Evolutionary conservation across 345 rosid species (phyloP).

Genomic region (Eucalyptus shirleyi): DNA sequence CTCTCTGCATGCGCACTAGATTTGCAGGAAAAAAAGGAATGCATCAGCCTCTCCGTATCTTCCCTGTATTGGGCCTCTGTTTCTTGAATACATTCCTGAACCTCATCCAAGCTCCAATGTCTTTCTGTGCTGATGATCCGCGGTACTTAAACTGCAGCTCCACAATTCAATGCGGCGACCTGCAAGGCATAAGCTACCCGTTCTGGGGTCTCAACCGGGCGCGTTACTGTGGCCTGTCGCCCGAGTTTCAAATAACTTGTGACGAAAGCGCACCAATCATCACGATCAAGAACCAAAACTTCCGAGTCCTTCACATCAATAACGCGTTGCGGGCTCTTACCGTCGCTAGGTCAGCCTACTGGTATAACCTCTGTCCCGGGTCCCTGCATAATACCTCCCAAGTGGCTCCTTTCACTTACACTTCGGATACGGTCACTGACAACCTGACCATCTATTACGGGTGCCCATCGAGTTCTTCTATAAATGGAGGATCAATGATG

Average conservation of each 20-base stretch:
- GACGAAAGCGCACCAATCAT: neutral
- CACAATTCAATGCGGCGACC: neutral
- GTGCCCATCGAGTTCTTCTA: neutral
- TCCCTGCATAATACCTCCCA: neutral
- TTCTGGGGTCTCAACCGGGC: neutral
- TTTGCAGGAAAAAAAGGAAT: neutral
- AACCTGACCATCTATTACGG: neutral
- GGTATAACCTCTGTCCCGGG: neutral
- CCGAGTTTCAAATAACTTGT: neutral
- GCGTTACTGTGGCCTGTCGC: neutral
- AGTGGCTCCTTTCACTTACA: neutral
- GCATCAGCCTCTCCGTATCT: neutral
- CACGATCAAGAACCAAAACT: neutral
- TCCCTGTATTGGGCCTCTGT: neutral
- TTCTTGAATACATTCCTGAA: neutral
- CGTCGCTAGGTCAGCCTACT: neutral
- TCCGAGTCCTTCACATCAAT: neutral
- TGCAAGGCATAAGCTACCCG: neutral
- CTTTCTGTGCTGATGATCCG: neutral
- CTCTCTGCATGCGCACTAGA: neutral
- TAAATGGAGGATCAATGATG: neutral
- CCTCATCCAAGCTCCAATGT: neutral
- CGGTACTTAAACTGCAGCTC: neutral
- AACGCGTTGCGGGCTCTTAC: neutral
- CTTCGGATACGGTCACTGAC: neutral